A percentile compares a stretch with the other conserved stretches of the same genome.
Evolutionary conservation across 1,284 basidiomycete genomes (phyloP).

Genomic region (Rhodotorula mucilaginosa): DNA sequence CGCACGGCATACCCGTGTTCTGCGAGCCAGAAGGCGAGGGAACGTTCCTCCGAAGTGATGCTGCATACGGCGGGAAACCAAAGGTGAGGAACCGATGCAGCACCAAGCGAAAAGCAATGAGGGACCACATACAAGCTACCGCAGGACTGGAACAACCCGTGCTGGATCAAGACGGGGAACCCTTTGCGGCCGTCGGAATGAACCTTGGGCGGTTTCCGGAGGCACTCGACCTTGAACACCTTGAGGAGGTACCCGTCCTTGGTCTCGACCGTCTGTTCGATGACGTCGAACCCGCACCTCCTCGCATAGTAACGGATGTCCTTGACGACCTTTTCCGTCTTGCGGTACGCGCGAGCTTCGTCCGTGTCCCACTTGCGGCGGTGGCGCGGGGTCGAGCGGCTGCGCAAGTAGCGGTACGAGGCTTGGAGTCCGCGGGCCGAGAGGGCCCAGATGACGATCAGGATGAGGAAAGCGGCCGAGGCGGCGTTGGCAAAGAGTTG

Average conservation of each 20-base stretch:
- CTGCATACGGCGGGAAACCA: not conserved
- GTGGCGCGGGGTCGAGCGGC: constrained; percentile 33
- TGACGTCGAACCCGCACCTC: constrained; percentile 59
- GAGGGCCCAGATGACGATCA: constrained; percentile 51
- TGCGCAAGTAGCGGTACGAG: constrained; percentile 15
- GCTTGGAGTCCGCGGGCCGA: constrained; percentile 22
- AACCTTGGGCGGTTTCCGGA: constrained; percentile 47
- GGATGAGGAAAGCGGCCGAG: constrained; percentile 56
- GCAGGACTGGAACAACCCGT: constrained; percentile 63
- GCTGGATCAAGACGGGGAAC: constrained; percentile 61
- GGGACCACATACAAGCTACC: constrained; percentile 54
- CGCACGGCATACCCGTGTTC: constrained; percentile 51
- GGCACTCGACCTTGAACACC: constrained; percentile 58
- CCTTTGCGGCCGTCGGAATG: constrained; percentile 55
- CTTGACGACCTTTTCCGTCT: constrained; percentile 55
- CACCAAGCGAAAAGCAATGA: no score
- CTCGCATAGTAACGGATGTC: constrained; percentile 60
- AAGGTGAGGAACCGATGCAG: not conserved
- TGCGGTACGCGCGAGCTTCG: constrained; percentile 52
- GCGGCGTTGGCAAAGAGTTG: constrained; percentile 55
- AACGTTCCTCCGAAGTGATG: constrained; percentile 62
- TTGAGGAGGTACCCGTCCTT: constrained; percentile 60
- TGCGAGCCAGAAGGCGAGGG: constrained; percentile 62
- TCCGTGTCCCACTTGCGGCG: constrained; percentile 56
- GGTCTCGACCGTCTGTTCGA: constrained; percentile 59